phyloP scores from a whole-genome alignment of 495 filamentous ascomycete genomes.

The Penicillium goetzii region DNA sequence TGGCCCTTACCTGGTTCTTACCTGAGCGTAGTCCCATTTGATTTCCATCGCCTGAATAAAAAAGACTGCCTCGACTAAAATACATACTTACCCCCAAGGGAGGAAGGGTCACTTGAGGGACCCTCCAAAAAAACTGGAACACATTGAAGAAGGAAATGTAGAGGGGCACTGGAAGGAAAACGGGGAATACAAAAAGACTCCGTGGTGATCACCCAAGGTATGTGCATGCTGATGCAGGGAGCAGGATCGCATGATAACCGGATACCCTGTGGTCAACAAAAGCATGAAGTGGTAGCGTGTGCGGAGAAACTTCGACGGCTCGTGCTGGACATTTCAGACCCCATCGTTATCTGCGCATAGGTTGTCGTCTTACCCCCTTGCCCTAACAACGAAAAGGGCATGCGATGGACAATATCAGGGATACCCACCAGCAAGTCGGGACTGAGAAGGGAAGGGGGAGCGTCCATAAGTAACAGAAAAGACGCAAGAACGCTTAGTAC shows the following conservation, averaged over 20 bases:
- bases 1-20: constrained; percentile 74
- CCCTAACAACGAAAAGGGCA: constrained; percentile 63
- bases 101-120: constrained; percentile 21
- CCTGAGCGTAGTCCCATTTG: constrained; percentile 42
- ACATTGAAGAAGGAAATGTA: constrained; percentile 28
- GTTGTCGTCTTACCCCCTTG: constrained; percentile 48
- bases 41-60: constrained; percentile 27
- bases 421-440: constrained; percentile 57
- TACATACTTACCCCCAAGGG: constrained; percentile 55
- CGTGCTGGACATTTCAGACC: constrained; percentile 14
- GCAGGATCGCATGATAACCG: constrained; percentile 9
- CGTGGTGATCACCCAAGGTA: constrained; percentile 14
- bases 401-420: constrained; percentile 44
- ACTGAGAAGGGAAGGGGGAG: constrained; percentile 28
- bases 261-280: constrained; percentile 5
- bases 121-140: constrained; percentile 18
- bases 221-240: constrained; percentile 16
- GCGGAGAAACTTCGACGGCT: constrained; percentile 9
- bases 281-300: constrained; percentile 12
- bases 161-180: constrained; percentile 27
- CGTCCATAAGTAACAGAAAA: constrained; percentile 31
- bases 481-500: constrained; percentile 55
- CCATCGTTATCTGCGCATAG: constrained; percentile 15
- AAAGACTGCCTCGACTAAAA: constrained; percentile 42
- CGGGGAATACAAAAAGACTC: constrained; percentile 29